Evolutionary conservation across 2,329 filamentous ascomycete species (phyloP).

Genomic region (Ceratocystis lukuohia): DNA sequence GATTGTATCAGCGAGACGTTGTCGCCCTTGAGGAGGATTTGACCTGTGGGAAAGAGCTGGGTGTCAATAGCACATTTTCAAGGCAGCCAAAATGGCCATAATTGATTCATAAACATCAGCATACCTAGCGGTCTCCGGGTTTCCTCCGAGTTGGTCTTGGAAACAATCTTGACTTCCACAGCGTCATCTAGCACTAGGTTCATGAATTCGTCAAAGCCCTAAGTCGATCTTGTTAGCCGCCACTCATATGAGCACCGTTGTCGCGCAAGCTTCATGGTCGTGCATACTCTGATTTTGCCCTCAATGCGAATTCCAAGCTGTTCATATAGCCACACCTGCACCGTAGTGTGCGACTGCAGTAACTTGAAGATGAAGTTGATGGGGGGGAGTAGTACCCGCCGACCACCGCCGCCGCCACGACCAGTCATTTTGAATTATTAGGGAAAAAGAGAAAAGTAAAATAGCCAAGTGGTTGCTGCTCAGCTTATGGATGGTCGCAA

Average conservation of each 20-base stretch:
- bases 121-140: constrained; percentile 66
- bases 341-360: constrained; percentile 64
- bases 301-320: constrained; percentile 89
- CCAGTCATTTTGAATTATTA: constrained; percentile 38
- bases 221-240: constrained; percentile 20
- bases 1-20: constrained; percentile 69
- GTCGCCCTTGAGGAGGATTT: constrained; percentile 78
- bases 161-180: constrained; percentile 75
- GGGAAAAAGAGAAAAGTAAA: not conserved
- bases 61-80: constrained; percentile 21
- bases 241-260: constrained; percentile 26
- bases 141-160: constrained; percentile 65
- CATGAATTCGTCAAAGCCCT: constrained; percentile 99
- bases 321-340: constrained; percentile 95
- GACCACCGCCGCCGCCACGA: constrained; percentile 43
- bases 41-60: constrained; percentile 40
- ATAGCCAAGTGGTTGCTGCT: not conserved
- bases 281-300: constrained; percentile 77
- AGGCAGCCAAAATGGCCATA: not conserved
- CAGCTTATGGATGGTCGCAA: not conserved
- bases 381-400: constrained; percentile 44
- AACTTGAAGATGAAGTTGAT: constrained; percentile 58
- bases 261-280: constrained; percentile 45
- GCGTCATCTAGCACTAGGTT: constrained; percentile 95
- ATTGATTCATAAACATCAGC: constrained; percentile 20